These are phyloP conservation scores for Saprolegnia diclina DNA, from an alignment of 352 stramenopile species.

Conservation along the genomic window DNA sequence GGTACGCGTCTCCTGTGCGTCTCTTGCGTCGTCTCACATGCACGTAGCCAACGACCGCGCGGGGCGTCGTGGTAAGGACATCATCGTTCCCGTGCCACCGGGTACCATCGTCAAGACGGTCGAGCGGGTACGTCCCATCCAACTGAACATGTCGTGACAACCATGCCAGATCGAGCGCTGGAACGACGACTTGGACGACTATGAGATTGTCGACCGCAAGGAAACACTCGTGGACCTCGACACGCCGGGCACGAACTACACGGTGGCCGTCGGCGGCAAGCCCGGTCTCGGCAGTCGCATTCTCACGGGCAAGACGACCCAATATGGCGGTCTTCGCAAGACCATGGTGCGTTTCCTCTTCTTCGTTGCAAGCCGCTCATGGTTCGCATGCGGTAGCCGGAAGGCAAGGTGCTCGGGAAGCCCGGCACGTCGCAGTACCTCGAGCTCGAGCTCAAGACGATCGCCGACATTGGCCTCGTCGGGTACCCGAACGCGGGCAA, in stretches of 20 bases:
- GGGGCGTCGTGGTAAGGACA: constrained; percentile 71
- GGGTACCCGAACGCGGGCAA: constrained; percentile 99
- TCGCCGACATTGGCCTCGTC: constrained; percentile 97
- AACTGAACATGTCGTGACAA: background rate
- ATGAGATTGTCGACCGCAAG: constrained; percentile 77
- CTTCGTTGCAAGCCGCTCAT: background rate
- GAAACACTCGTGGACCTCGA: constrained; percentile 75
- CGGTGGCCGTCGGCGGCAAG: constrained; percentile 74
- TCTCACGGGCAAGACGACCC: constrained; percentile 74
- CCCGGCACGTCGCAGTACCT: constrained; percentile 92
- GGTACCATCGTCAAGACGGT: constrained; percentile 85
- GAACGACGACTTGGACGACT: constrained; percentile 55
- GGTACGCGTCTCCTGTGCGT: constrained; percentile 37
- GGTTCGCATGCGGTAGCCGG: constrained; percentile 29
- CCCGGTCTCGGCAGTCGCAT: constrained; percentile 82
- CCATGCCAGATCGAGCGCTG: constrained; percentile 55
- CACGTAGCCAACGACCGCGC: constrained; percentile 66
- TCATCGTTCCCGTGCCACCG: constrained; percentile 73
- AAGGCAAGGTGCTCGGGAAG: constrained; percentile 78
- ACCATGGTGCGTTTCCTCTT: constrained; percentile 42
- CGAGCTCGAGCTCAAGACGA: constrained; percentile 96
- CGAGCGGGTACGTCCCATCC: constrained; percentile 44
- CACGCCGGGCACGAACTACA: constrained; percentile 52
- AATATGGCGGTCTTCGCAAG: constrained; percentile 72
- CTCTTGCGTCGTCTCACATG: background rate